These are phyloP conservation scores for Endothia cerciana DNA, from an alignment of 2,329 filamentous ascomycete genomes.

Conservation along the genomic window DNA sequence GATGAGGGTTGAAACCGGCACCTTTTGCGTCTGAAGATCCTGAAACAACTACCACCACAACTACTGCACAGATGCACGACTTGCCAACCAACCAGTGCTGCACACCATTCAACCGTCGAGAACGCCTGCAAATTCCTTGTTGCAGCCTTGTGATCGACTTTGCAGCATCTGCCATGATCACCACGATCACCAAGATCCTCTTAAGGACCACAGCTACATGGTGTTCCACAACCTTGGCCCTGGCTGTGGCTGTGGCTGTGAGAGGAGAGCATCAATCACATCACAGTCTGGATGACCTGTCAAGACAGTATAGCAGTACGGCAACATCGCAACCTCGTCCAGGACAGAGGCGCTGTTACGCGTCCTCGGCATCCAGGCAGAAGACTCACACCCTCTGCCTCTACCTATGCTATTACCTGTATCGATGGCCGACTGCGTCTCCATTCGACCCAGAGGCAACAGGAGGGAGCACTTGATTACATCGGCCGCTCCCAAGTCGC, in stretches of 20 bases:
- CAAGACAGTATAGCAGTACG: neutral
- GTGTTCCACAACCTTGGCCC: neutral
- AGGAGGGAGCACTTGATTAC: neutral
- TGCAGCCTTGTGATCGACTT: constrained; percentile 13
- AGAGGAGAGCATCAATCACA: neutral
- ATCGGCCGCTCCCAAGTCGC: neutral
- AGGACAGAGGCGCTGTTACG: neutral
- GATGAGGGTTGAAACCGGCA: constrained; percentile 23
- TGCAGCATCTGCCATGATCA: neutral
- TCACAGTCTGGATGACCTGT: neutral
- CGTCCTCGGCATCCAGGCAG: no score
- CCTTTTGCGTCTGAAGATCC: constrained; percentile 24
- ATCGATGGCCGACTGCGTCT: neutral
- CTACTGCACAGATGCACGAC: neutral
- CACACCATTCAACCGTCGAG: neutral
- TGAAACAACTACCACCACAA: constrained; percentile 24
- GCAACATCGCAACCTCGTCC: neutral
- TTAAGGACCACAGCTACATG: no score
- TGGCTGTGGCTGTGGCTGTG: neutral
- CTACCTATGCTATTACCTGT: neutral
- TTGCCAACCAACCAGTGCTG: neutral
- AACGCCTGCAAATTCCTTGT: neutral
- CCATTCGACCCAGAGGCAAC: neutral
- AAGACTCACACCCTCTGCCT: no score
- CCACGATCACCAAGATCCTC: constrained; percentile 10